These are phyloP conservation scores for Pythium utonaiense DNA, from an alignment of 352 stramenopile species.

Conservation along the genomic window DNA sequence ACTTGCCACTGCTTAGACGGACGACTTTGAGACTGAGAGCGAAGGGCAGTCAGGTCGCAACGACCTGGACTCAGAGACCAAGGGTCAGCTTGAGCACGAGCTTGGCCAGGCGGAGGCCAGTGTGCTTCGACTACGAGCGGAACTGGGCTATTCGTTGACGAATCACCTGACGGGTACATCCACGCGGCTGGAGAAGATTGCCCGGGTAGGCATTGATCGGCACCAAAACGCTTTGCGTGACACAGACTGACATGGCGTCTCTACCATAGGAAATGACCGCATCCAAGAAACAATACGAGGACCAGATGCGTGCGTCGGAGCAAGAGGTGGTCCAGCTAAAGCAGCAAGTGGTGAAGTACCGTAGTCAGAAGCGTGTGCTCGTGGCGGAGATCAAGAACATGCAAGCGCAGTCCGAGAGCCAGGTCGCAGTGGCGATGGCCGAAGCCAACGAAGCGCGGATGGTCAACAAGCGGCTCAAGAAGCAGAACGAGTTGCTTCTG, in stretches of 20 bases:
- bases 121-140: slow-evolving; percentile 65
- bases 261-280: slow-evolving; percentile 49
- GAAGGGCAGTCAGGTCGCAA: slow-evolving; percentile 9
- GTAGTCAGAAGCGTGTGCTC: slow-evolving; percentile 71
- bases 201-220: slow-evolving; percentile 26
- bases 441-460: slow-evolving; percentile 85
- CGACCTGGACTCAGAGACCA: slow-evolving; percentile 47
- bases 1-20: too few relatives aligned
- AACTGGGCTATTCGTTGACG: slow-evolving; percentile 71
- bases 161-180: slow-evolving; percentile 75
- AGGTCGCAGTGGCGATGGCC: slow-evolving; percentile 78
- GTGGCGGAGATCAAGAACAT: slow-evolving; percentile 79
- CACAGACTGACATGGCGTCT: neutral
- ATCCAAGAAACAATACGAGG: slow-evolving; percentile 70
- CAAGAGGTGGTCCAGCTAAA: slow-evolving; percentile 54
- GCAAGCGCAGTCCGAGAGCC: slow-evolving; percentile 65
- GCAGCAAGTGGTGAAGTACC: slow-evolving; percentile 73
- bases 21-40: slow-evolving; percentile 44
- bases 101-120: slow-evolving; percentile 66
- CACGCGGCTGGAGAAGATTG: slow-evolving; percentile 70
- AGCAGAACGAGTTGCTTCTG: slow-evolving; percentile 77
- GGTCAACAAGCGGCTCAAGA: slow-evolving; percentile 79
- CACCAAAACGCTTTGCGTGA: neutral
- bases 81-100: slow-evolving; percentile 59
- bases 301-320: slow-evolving; percentile 49